Evolutionary conservation across 768 basidiomycete genomes (phyloP).

Genomic region (Tubosaeta sp.): DNA sequence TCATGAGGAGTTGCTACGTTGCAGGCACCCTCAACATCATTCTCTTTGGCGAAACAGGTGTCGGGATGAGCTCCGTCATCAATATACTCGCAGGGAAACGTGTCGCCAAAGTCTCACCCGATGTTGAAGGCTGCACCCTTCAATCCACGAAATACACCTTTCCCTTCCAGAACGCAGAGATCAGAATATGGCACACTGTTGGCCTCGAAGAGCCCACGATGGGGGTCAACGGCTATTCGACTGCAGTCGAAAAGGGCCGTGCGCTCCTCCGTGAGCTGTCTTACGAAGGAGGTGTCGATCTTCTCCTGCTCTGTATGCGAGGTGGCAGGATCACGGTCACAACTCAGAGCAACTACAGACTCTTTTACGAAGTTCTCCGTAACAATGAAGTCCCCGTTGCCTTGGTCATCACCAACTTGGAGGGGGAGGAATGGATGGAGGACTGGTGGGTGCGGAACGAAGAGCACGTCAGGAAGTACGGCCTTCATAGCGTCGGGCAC

Average conservation of each 20-base stretch:
- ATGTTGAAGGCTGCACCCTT: constrained; percentile 34
- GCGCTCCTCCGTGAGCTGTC: constrained; percentile 22
- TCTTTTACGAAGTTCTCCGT: constrained; percentile 40
- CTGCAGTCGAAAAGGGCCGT: constrained; percentile 22
- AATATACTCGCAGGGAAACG: constrained; percentile 35
- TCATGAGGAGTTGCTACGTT: neutral
- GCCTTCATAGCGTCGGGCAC: constrained; percentile 30
- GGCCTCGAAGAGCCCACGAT: too few relatives aligned
- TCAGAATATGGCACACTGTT: constrained; percentile 24
- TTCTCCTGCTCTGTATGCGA: constrained; percentile 38
- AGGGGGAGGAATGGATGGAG: constrained; percentile 33
- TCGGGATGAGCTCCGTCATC: constrained; percentile 43
- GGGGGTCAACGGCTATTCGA: too few relatives aligned
- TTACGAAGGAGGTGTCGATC: constrained; percentile 27
- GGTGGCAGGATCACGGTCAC: constrained; percentile 29
- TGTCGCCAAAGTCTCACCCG: constrained; percentile 32
- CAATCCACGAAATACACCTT: constrained; percentile 23
- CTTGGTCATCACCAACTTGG: constrained; percentile 38
- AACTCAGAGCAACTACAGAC: constrained; percentile 34
- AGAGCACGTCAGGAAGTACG: constrained; percentile 19
- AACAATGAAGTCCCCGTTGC: constrained; percentile 36
- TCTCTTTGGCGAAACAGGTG: constrained; percentile 31
- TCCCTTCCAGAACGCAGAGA: neutral
- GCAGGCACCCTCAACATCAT: constrained; percentile 22
- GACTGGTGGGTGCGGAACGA: constrained; percentile 34